Conservation (phyloP, 164 flowering plant species). For the Vitis labrusca region DNA sequence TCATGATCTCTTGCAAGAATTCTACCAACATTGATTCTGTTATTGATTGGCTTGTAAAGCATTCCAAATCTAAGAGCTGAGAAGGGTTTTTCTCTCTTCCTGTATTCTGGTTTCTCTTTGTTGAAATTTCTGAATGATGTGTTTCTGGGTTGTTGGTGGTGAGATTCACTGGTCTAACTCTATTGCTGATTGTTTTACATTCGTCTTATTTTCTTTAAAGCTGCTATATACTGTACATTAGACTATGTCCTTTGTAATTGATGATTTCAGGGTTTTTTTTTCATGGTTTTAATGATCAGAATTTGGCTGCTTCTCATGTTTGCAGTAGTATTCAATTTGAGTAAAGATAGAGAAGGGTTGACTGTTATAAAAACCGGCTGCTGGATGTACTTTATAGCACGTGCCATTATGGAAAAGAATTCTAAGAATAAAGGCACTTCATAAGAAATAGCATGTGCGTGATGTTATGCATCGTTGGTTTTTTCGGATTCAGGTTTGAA, state of each 20-base stretch:
- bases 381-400: too few relatives aligned
- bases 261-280: background rate
- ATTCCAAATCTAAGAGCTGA: conserved; percentile 61
- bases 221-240: conserved; percentile 1
- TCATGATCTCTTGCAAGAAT: conserved; percentile 74
- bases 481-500: too few relatives aligned
- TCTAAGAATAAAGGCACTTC: too few relatives aligned
- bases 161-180: conserved; percentile 9
- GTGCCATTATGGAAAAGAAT: too few relatives aligned
- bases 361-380: too few relatives aligned
- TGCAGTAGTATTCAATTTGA: too few relatives aligned
- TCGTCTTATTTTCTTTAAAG: background rate
- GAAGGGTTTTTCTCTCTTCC: background rate
- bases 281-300: too few relatives aligned
- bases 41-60: conserved; percentile 75
- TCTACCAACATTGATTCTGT: conserved; percentile 69
- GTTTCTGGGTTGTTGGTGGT: conserved; percentile 1
- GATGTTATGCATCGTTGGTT: too few relatives aligned
- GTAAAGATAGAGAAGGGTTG: too few relatives aligned
- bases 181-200: conserved; percentile 10
- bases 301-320: too few relatives aligned
- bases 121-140: background rate
- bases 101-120: background rate
- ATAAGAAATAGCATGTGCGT: too few relatives aligned
- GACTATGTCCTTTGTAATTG: background rate